phyloP scores from a whole-genome alignment of 2,329 filamentous ascomycete genomes.

The Teratosphaeria viscida region DNA sequence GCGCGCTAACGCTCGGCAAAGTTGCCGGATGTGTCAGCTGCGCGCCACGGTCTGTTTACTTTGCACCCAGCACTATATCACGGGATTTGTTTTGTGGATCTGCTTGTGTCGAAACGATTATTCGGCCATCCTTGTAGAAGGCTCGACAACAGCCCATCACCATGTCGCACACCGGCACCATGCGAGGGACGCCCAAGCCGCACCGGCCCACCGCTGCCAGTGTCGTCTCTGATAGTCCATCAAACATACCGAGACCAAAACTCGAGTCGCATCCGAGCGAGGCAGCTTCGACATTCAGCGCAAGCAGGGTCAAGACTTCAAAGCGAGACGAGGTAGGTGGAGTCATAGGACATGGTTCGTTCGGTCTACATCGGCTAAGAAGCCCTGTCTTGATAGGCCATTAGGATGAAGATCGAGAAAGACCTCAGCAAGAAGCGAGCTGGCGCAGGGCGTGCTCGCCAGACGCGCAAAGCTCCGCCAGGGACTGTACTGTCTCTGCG shows the following conservation, averaged over 20 bases:
- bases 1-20: neutral
- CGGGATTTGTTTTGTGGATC: neutral
- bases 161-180: conserved; percentile 54
- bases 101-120: neutral
- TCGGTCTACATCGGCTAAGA: neutral
- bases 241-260: conserved; percentile 63
- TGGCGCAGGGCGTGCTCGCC: conserved; percentile 63
- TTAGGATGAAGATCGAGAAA: conserved; percentile 90
- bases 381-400: conserved; percentile 55
- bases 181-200: conserved; percentile 60
- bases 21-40: neutral
- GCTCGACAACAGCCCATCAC: conserved; percentile 11
- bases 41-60: neutral
- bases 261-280: conserved; percentile 50
- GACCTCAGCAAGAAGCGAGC: conserved; percentile 98
- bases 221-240: conserved; percentile 51
- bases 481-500: conserved; percentile 92
- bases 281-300: conserved; percentile 65
- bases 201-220: conserved; percentile 6
- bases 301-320: conserved; percentile 89
- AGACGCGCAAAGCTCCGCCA: conserved; percentile 85
- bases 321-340: conserved; percentile 87
- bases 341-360: neutral
- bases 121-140: neutral
- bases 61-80: neutral